Base-by-base conservation (phyloP, 2,329 filamentous ascomycete species). In the Epicoccum nigrum region DNA sequence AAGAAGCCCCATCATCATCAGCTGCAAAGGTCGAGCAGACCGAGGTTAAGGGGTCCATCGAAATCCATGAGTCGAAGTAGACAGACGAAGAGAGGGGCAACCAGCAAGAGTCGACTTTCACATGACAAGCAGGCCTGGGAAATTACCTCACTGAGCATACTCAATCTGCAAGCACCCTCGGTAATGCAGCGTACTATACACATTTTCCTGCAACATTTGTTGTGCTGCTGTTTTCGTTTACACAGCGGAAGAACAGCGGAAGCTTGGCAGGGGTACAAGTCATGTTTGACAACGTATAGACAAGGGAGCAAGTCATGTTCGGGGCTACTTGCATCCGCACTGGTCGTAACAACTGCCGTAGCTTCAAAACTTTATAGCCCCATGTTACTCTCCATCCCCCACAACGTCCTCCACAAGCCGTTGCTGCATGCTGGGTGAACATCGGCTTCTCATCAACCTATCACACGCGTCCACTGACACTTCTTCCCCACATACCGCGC, bases 1-100 rank as follows among this genome's bases (percentile, higher is more conserved):
- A 69, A 46, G 39, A 56, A 12, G 37, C 35, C 15, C 58, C 58
- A 23, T 32, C 43, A 23, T 32, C 43, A 11, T 30, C 38, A 4
- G 47, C n/a, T 19, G 45, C 37, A 2, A 48, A 54, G 20, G 15
- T 21, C 19, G 51, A 48, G 15, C 25, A 47, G 9, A 16, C 42
- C 13, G 23, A 37, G 5, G 23, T n/a, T n/a, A 28, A 35, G 37
- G 12, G 21, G 23, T 13, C 5, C 16, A 16, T 20, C 4, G 34
- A 35, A 12, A 11, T 13, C 23, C 30, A 25, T 2, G 8, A 21
- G n/a, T 16, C 11, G 13, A n/a, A 28, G n/a, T 17, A 21, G 23
- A 15, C 3, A 9, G 19, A 16, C 34, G 21, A 16, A n/a, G 9
- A n/a, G n/a, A 9, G 9, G 6, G 9, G 9, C 9, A 4, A 7